Percentiles rank a stretch among this genome's conserved stretches.
phyloP scores from a whole-genome alignment of 1,139 yeast species.

The Hansenula sp. region DNA sequence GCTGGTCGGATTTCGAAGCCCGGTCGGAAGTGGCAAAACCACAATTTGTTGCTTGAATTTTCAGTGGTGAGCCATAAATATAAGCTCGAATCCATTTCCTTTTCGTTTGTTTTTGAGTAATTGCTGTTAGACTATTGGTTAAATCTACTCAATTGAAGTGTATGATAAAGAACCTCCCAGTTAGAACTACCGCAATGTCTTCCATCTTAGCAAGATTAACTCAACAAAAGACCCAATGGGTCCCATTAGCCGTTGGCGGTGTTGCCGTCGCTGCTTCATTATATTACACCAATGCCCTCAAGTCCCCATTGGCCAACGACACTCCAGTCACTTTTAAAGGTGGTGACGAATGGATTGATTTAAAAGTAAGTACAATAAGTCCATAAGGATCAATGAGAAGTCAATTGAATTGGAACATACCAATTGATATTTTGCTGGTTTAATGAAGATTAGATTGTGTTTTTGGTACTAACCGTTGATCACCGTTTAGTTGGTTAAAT shows the following conservation, averaged over 20 bases:
- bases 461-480: not conserved
- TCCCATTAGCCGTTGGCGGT: slow-evolving; percentile 42
- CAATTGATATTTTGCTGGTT: too few relatives aligned
- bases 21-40: too few relatives aligned
- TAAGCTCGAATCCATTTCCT: not conserved
- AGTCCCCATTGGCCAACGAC: slow-evolving; percentile 38
- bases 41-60: too few relatives aligned
- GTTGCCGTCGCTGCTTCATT: slow-evolving; percentile 50
- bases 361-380: slow-evolving; percentile 39
- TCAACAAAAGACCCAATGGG: slow-evolving; percentile 18
- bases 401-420: not conserved
- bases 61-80: too few relatives aligned
- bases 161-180: not conserved
- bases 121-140: too few relatives aligned
- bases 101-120: not conserved
- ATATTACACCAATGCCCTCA: slow-evolving; percentile 31
- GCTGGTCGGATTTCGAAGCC: too few relatives aligned
- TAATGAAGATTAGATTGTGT: too few relatives aligned
- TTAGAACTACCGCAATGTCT: slow-evolving; percentile 13
- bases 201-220: slow-evolving; percentile 22
- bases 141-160: not conserved
- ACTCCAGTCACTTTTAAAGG: slow-evolving; percentile 58
- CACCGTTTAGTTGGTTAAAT: slow-evolving; percentile 37
- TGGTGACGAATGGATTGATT: slow-evolving; percentile 76
- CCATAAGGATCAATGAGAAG: too few relatives aligned